Conservation (phyloP, 345 rosid species). For the Hibiscus tridactylites region DNA sequence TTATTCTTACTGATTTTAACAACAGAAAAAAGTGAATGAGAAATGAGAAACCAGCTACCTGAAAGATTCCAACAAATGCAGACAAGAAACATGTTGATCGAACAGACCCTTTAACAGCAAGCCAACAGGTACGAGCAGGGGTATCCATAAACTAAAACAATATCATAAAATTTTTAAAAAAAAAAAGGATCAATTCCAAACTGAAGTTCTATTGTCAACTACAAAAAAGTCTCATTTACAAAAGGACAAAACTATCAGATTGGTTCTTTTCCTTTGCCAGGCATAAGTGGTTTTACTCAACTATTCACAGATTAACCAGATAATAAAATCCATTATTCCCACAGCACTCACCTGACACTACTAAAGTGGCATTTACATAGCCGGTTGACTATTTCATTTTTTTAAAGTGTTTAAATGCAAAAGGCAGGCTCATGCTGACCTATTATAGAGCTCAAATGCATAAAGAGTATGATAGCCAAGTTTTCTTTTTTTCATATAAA, state of each 20-base stretch:
- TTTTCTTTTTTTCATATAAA: background rate
- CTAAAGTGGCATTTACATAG: background rate
- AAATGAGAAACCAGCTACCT: slow-evolving; percentile 39
- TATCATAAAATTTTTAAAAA: slow-evolving; percentile 9
- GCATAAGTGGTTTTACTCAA: background rate
- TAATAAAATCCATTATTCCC: background rate
- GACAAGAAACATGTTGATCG: slow-evolving; percentile 90
- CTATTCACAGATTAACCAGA: background rate
- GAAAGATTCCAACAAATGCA: slow-evolving; percentile 97
- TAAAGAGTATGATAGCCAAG: background rate
- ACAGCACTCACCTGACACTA: background rate
- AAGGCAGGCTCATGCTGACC: background rate
- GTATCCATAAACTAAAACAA: slow-evolving; percentile 71
- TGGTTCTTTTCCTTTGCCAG: background rate
- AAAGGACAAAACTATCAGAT: background rate
- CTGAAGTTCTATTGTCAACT: background rate
- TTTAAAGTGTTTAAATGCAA: background rate
- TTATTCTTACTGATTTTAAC: slow-evolving; percentile 2
- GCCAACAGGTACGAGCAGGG: slow-evolving; percentile 82
- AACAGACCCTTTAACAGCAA: slow-evolving; percentile 77
- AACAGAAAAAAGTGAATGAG: background rate
- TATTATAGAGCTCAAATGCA: background rate
- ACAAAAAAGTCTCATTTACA: background rate
- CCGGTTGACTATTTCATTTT: background rate
- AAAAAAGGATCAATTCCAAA: slow-evolving; percentile 3